Conservation (phyloP, 169 alveolate genomes). For the Plasmodium inui region DNA sequence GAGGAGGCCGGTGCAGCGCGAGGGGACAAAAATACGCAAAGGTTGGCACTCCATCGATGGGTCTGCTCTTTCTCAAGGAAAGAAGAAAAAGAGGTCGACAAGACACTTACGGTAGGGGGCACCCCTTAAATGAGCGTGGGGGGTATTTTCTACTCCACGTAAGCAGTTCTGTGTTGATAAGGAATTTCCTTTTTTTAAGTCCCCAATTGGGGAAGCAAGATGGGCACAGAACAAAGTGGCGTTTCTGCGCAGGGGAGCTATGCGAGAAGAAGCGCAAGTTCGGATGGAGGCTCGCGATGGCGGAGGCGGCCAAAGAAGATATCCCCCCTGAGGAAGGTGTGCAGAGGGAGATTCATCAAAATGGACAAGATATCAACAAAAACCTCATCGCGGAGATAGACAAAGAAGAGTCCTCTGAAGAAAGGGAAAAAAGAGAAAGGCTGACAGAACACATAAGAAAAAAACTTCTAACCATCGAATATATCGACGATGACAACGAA, state of each 20-base stretch:
- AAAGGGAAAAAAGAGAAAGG: constrained; percentile 3
- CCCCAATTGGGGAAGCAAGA: neutral
- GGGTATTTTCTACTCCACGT: neutral
- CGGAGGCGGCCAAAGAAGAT: neutral
- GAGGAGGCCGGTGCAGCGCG: neutral
- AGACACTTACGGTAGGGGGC: neutral
- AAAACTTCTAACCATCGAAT: constrained; percentile 15
- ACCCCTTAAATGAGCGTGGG: neutral
- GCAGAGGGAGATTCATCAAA: neutral
- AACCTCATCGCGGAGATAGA: neutral
- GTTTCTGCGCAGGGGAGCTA: neutral
- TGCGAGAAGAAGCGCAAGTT: neutral
- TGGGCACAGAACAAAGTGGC: neutral
- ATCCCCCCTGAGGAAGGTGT: neutral
- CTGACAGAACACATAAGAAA: constrained; percentile 17
- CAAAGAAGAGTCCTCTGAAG: neutral
- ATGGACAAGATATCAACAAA: neutral
- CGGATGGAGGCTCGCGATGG: neutral
- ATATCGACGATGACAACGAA: constrained; percentile 60
- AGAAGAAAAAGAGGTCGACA: neutral
- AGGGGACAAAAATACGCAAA: neutral
- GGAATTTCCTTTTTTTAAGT: neutral
- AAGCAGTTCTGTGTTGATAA: neutral
- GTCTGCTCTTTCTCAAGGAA: neutral
- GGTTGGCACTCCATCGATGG: neutral